phyloP scores from a whole-genome alignment of 371 early-diverging fungal genomes.

The Rhizopus microsporus region DNA sequence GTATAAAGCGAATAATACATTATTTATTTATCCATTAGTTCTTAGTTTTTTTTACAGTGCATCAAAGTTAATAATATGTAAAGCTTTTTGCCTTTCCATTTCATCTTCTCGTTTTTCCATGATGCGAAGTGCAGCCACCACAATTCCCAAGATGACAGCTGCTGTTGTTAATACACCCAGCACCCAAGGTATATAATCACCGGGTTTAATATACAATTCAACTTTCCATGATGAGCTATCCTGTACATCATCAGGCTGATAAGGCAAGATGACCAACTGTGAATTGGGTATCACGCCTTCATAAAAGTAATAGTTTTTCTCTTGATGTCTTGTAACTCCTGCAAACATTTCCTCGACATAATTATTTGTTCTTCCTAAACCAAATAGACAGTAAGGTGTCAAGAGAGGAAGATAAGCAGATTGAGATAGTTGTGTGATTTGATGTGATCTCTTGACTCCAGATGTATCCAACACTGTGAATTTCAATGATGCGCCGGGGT shows the following conservation, averaged over 20 bases:
- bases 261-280: slow-evolving; percentile 87
- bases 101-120: slow-evolving; percentile 85
- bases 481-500: slow-evolving; percentile 83
- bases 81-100: slow-evolving; percentile 66
- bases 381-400: slow-evolving; percentile 86
- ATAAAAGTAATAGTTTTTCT: slow-evolving; percentile 57
- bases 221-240: slow-evolving; percentile 75
- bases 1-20: not conserved
- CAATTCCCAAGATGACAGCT: slow-evolving; percentile 63
- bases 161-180: slow-evolving; percentile 67
- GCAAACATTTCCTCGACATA: slow-evolving; percentile 92
- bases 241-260: slow-evolving; percentile 58
- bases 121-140: slow-evolving; percentile 71
- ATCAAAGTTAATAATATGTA: slow-evolving; percentile 91
- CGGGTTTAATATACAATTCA: slow-evolving; percentile 86
- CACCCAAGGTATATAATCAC: slow-evolving; percentile 78
- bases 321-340: slow-evolving; percentile 73
- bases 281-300: slow-evolving; percentile 93
- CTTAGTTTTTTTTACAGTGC: slow-evolving; percentile 61
- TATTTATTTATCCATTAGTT: not conserved
- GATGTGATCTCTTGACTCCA: slow-evolving; percentile 76
- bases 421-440: slow-evolving; percentile 82
- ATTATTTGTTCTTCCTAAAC: slow-evolving; percentile 93
- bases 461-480: slow-evolving; percentile 80
- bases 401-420: slow-evolving; percentile 72